Percentiles rank a stretch among this genome's conserved stretches.
Conservation (phyloP, 371 early-diverging fungal species). For the Thermomucor indicae-seudaticae region DNA sequence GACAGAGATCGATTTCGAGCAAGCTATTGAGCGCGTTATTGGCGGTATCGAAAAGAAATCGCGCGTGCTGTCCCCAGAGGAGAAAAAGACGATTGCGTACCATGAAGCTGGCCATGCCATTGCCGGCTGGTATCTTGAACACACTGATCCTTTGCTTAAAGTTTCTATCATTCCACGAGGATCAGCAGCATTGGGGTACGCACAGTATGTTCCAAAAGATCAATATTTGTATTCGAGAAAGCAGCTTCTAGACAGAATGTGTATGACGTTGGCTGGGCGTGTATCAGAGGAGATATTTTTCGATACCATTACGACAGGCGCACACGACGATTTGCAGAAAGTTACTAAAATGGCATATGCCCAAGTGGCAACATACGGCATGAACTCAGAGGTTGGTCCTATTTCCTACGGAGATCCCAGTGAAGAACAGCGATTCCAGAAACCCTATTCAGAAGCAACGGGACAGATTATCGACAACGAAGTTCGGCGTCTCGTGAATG, state of each 20-base stretch:
- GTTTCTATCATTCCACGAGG: conserved; percentile 98
- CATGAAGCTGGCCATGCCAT: conserved; percentile 99
- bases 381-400: conserved; percentile 87
- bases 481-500: conserved; percentile 72
- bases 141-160: conserved; percentile 94
- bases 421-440: conserved; percentile 73
- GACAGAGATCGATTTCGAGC: conserved; percentile 86
- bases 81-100: conserved; percentile 97
- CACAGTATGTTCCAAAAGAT: conserved; percentile 97
- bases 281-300: conserved; percentile 94
- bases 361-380: conserved; percentile 89
- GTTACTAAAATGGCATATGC: conserved; percentile 97
- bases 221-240: conserved; percentile 91
- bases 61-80: conserved; percentile 91
- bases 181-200: conserved; percentile 92
- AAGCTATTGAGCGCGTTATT: conserved; percentile 96
- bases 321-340: conserved; percentile 93
- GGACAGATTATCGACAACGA: conserved; percentile 91
- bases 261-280: conserved; percentile 96
- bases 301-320: conserved; percentile 82
- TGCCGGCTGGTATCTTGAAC: conserved; percentile 93
- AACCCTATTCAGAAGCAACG: conserved; percentile 95
- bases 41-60: conserved; percentile 97
- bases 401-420: conserved; percentile 76
- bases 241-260: conserved; percentile 94